Conservation (phyloP, 2,329 filamentous ascomycete genomes). For the Emmonsia crescens region DNA sequence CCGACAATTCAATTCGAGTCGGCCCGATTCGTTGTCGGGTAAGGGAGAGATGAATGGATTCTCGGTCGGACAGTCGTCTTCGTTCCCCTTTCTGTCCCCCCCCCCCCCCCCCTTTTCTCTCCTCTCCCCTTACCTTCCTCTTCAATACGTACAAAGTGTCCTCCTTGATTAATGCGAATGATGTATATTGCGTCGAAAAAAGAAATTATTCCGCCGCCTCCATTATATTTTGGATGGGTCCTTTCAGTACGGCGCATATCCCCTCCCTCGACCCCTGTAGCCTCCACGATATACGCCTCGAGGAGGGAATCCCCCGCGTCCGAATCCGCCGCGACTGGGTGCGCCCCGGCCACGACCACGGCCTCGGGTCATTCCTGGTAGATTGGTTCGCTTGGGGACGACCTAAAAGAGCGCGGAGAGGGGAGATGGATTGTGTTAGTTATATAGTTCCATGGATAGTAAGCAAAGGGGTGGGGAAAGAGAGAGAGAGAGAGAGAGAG, state of each 20-base stretch:
- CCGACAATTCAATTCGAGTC: background rate
- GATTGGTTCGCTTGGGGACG: conserved; percentile 81
- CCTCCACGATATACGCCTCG: conserved; percentile 33
- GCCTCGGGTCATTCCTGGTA: conserved; percentile 86
- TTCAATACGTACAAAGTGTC: background rate
- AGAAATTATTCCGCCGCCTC: background rate
- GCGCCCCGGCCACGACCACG: conserved; percentile 42
- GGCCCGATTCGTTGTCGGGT: background rate
- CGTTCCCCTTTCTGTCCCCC: background rate
- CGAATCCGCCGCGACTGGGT: conserved; percentile 42
- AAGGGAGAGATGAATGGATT: background rate
- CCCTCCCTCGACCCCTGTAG: conserved; percentile 27
- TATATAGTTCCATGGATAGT: background rate
- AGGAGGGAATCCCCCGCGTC: conserved; percentile 36
- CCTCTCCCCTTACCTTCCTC: too few species aligned
- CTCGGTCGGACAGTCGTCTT: background rate
- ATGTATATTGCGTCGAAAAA: background rate
- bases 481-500: background rate
- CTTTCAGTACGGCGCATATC: conserved; percentile 36
- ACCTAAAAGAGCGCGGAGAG: conserved; percentile 41
- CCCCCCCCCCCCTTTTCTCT: background rate
- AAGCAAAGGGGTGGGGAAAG: too few species aligned
- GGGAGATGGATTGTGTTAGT: background rate
- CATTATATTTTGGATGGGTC: background rate
- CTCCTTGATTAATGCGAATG: background rate